Evolutionary conservation across 176 grass and related monocot genomes (phyloP).

Genomic region (sorghum (Sorghum bicolor)): Sorghum_bicolor_NCBIv3 NC_012871.2:66852501-66853000

Average conservation of each 20-base stretch:
- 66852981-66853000: not conserved
- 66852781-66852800: not conserved
- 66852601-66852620: slow-evolving; percentile 65
- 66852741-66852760: not conserved
- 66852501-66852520: slow-evolving; percentile 19
- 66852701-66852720: not conserved
- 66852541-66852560: not conserved
- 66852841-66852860: slow-evolving; percentile 9
- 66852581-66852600: slow-evolving; percentile 84
- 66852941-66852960: not conserved
- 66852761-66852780: not conserved
- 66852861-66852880: slow-evolving; percentile 9
- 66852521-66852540: not conserved
- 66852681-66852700: not conserved
- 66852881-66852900: not conserved
- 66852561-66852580: slow-evolving; percentile 78
- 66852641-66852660: slow-evolving; percentile 72
- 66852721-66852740: not conserved
- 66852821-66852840: not conserved
- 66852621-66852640: slow-evolving; percentile 72
- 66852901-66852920: not conserved
- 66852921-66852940: not conserved
- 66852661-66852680: not conserved
- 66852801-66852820: not conserved
- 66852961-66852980: not conserved